phyloP scores from a whole-genome alignment of 805 yeast species.

The Candida koratica region DNA sequence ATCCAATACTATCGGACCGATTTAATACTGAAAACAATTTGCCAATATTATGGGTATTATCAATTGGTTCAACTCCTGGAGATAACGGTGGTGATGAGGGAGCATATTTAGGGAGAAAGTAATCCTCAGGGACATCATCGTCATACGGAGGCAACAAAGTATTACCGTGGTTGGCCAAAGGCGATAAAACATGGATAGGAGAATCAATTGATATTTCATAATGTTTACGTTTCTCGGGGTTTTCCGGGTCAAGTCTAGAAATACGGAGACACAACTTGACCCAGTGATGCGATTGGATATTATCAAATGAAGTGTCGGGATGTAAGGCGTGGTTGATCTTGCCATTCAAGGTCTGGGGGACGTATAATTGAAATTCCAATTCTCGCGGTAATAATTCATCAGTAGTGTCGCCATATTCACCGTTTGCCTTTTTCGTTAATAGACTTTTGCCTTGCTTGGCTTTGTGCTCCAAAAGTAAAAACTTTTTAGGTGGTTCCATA shows the following conservation, averaged over 20 bases:
- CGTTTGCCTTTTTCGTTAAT: conserved; percentile 36
- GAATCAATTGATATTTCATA: conserved; percentile 94
- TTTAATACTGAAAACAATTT: conserved; percentile 14
- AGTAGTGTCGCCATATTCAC: conserved; percentile 32
- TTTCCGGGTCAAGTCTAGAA: conserved; percentile 58
- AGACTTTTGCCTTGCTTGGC: conserved; percentile 51
- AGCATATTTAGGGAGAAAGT: conserved; percentile 23
- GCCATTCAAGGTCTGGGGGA: conserved; percentile 65
- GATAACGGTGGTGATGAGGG: conserved; percentile 47
- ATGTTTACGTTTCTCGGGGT: conserved; percentile 67
- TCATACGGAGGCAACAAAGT: conserved; percentile 74
- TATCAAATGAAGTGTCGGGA: conserved; percentile 79
- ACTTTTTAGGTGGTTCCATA: conserved; percentile 84
- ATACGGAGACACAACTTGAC: conserved; percentile 81
- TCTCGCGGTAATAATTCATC: conserved; percentile 70
- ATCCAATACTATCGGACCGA: conserved; percentile 10
- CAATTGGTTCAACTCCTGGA: conserved; percentile 51
- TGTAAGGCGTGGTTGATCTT: conserved; percentile 51
- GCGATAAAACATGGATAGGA: conserved; percentile 79
- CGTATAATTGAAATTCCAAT: conserved; percentile 79
- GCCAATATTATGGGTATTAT: conserved; percentile 19
- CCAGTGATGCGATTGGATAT: conserved; percentile 93
- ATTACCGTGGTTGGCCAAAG: conserved; percentile 75
- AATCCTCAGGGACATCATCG: conserved; percentile 13
- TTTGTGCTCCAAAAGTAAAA: conserved; percentile 72